Conservation (phyloP, 768 basidiomycete genomes). For the Bullera alba region DNA sequence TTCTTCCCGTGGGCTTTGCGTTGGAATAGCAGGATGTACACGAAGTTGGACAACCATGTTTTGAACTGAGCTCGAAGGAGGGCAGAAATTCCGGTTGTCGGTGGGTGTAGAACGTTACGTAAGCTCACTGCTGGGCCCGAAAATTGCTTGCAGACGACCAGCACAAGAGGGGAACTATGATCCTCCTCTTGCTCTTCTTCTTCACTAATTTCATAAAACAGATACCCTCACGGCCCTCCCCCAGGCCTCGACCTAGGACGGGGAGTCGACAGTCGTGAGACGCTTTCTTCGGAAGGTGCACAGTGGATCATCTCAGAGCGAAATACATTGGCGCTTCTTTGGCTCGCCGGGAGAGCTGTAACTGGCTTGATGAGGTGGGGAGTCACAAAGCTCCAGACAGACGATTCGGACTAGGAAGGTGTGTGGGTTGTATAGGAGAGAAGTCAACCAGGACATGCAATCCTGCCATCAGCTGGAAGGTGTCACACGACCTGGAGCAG, state of each 20-base stretch:
- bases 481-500: too few relatives aligned
- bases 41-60: too few relatives aligned
- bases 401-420: not conserved
- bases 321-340: conserved; percentile 29
- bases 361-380: conserved; percentile 20
- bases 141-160: too few relatives aligned
- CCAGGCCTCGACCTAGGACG: not conserved
- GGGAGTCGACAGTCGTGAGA: conserved; percentile 32
- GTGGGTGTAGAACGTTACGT: not conserved
- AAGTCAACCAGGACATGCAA: too few relatives aligned
- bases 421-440: not conserved
- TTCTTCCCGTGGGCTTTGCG: too few relatives aligned
- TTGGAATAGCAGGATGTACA: too few relatives aligned
- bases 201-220: conserved; percentile 5
- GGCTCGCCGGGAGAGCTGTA: conserved; percentile 31
- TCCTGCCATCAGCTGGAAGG: too few relatives aligned
- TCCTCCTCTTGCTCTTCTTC: conserved; percentile 2
- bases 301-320: conserved; percentile 22
- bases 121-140: too few relatives aligned
- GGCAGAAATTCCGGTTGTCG: too few relatives aligned
- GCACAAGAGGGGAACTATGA: too few relatives aligned
- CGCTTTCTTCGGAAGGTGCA: conserved; percentile 1
- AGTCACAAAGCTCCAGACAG: conserved; percentile 40
- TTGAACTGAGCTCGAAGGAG: too few relatives aligned
- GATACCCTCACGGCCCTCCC: conserved; percentile 28